phyloP scores from a whole-genome alignment of 345 rosid genomes.

The Salix caprea region DNA sequence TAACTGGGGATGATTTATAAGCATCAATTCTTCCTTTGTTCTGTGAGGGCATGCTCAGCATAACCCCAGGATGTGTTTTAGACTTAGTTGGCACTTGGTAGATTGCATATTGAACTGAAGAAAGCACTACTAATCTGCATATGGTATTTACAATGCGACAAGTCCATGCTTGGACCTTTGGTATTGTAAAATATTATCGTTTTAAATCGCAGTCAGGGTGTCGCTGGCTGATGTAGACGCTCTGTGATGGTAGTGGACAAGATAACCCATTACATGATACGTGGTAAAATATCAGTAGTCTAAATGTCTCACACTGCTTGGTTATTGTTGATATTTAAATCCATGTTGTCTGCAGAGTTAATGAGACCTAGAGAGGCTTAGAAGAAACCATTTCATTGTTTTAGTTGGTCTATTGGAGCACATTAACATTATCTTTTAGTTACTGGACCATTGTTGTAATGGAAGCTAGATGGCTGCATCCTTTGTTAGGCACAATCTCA shows the following conservation, averaged over 20 bases:
- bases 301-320: not conserved
- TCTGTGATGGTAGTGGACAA: not conserved
- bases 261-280: not conserved
- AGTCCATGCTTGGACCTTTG: not conserved
- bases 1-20: not conserved
- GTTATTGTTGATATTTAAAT: not conserved
- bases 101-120: not conserved
- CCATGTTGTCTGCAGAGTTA: not conserved
- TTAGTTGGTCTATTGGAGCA: not conserved
- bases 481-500: not conserved
- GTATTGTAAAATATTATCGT: not conserved
- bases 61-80: not conserved
- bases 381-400: not conserved
- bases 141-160: not conserved
- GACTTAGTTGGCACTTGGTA: not conserved
- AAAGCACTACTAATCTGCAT: not conserved
- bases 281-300: not conserved
- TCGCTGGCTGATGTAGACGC: not conserved
- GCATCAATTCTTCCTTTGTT: not conserved
- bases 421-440: not conserved
- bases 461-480: not conserved
- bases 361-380: not conserved
- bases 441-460: not conserved
- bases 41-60: conserved; percentile 3
- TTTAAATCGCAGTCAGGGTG: not conserved